These are phyloP conservation scores for Aegilops bicornis DNA, from an alignment of 176 grass and related monocot genomes.

Conservation along the genomic window DNA sequence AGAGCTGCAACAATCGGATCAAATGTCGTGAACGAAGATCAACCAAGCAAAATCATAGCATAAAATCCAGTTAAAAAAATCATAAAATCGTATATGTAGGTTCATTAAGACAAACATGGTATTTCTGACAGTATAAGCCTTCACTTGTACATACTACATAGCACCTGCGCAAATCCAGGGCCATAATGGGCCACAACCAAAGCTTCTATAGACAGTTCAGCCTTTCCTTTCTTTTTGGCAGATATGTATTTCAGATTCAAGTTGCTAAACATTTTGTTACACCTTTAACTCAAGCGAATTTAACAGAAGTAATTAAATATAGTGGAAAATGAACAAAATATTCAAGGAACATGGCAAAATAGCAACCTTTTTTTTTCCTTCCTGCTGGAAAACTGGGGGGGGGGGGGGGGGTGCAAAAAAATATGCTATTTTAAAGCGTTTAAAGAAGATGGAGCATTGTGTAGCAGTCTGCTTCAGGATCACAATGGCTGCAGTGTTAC, in stretches of 20 bases:
- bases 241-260: conserved; percentile 12
- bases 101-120: not conserved
- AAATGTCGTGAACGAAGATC: conserved; percentile 30
- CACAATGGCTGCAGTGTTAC: not conserved
- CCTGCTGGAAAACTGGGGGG: not conserved
- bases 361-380: not conserved
- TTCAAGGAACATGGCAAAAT: not conserved
- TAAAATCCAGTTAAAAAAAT: not conserved
- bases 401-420: not conserved
- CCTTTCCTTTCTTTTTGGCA: conserved; percentile 14
- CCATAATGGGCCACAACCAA: not conserved
- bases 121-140: not conserved
- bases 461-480: not conserved
- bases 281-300: conserved; percentile 1
- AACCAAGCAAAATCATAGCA: not conserved
- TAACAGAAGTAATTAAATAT: not conserved
- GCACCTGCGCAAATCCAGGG: not conserved
- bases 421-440: not conserved
- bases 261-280: conserved; percentile 11
- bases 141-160: conserved; percentile 27
- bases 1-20: conserved; percentile 62
- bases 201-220: conserved; percentile 13
- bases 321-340: not conserved
- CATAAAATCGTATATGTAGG: not conserved
- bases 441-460: not conserved